phyloP scores from a whole-genome alignment of 192 early-diverging fungal genomes.

The Geranomyces variabilis region DNA sequence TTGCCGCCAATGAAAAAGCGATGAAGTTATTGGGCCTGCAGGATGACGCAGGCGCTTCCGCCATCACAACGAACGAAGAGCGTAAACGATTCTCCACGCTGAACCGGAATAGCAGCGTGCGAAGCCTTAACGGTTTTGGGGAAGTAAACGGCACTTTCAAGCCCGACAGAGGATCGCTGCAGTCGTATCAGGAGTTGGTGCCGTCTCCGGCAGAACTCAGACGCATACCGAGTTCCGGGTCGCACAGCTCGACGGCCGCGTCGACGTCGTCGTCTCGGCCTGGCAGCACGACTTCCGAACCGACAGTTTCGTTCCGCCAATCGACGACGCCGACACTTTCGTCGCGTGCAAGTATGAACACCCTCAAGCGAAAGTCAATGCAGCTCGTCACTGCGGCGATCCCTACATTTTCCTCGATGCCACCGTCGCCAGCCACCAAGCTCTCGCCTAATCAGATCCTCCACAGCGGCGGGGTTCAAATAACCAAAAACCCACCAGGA shows the following conservation, averaged over 20 bases:
- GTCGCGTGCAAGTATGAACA: conserved; percentile 2
- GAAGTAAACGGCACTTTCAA: not conserved
- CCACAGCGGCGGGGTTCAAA: conserved; percentile 1
- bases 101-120: not conserved
- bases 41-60: not conserved
- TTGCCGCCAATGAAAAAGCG: not conserved
- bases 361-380: not conserved
- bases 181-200: not conserved
- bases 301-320: not conserved
- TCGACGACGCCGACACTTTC: not conserved
- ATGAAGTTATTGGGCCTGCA: conserved; percentile 17
- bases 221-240: not conserved
- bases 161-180: not conserved
- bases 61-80: not conserved
- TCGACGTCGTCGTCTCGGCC: not conserved
- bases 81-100: conserved; percentile 2
- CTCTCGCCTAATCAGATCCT: not conserved
- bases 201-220: not conserved
- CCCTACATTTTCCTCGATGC: not conserved
- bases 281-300: not conserved
- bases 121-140: not conserved
- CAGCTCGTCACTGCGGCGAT: conserved; percentile 4
- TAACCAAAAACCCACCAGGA: not conserved
- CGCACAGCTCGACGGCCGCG: not conserved
- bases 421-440: conserved; percentile 3